phyloP scores from a whole-genome alignment of 108 stramenopile genomes.

The Parmales sp. region DNA sequence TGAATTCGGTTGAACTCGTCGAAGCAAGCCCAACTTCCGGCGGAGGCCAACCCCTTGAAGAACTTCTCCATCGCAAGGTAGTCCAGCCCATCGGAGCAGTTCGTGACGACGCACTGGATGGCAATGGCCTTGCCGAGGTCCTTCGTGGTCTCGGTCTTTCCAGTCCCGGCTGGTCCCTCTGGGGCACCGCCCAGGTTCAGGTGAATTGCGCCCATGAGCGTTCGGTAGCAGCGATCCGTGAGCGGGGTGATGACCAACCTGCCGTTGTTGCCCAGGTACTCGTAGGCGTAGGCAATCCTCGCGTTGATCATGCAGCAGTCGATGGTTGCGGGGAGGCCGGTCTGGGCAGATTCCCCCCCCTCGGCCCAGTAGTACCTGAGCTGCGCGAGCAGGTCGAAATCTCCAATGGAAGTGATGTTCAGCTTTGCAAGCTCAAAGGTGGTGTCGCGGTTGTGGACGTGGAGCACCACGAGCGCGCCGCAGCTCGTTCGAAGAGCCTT shows the following conservation, averaged over 20 bases:
- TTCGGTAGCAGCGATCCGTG: slow-evolving; percentile 59
- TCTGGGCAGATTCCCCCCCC: slow-evolving; percentile 37
- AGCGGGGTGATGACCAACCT: slow-evolving; percentile 60
- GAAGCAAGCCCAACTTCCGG: slow-evolving; percentile 63
- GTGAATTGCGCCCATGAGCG: slow-evolving; percentile 58
- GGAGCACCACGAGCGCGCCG: slow-evolving; percentile 50
- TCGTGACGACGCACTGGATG: slow-evolving; percentile 59
- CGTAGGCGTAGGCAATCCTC: slow-evolving; percentile 43
- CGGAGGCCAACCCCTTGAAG: slow-evolving; percentile 53
- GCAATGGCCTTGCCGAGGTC: slow-evolving; percentile 53
- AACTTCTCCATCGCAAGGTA: slow-evolving; percentile 58
- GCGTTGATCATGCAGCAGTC: slow-evolving; percentile 48
- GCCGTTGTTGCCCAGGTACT: slow-evolving; percentile 56
- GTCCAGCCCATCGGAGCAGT: slow-evolving; percentile 60
- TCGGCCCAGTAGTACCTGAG: slow-evolving; percentile 53
- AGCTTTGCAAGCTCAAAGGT: slow-evolving; percentile 14
- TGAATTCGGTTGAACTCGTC: slow-evolving; percentile 66
- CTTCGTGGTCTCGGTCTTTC: slow-evolving; percentile 60
- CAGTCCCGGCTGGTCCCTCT: slow-evolving; percentile 58
- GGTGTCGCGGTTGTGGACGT: slow-evolving; percentile 56
- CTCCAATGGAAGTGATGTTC: slow-evolving; percentile 11
- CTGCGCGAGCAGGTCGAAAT: slow-evolving; percentile 60
- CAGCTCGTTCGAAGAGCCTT: slow-evolving; percentile 39
- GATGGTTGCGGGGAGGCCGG: slow-evolving; percentile 42
- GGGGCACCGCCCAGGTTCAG: slow-evolving; percentile 53